Conservation (phyloP, 345 rosid species). For the Aquilaria sinensis region DNA sequence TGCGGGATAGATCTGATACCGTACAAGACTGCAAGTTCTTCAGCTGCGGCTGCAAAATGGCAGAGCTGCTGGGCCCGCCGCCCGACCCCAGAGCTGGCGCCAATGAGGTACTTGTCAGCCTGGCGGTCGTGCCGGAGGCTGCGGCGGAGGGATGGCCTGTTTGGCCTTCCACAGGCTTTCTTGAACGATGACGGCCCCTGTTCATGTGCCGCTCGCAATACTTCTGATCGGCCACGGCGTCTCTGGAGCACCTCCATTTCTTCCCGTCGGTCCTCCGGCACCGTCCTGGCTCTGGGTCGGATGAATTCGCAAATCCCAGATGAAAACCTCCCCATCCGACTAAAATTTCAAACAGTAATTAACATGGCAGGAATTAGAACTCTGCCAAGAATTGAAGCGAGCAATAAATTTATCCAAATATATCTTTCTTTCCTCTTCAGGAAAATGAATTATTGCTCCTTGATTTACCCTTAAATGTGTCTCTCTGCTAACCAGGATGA, state of each 20-base stretch:
- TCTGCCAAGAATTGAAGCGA: no score
- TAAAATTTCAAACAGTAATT: constrained; percentile 3
- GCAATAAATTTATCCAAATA: no score
- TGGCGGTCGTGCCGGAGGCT: constrained; percentile 21
- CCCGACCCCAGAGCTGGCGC: constrained; percentile 27
- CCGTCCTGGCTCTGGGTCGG: constrained; percentile 94
- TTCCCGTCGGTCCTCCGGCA: constrained; percentile 98
- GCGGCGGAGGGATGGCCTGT: constrained; percentile 67
- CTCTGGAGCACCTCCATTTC: constrained; percentile 99
- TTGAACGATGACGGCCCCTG: constrained; percentile 99
- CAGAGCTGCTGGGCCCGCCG: constrained; percentile 31
- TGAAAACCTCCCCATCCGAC: constrained; percentile 83
- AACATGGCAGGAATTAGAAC: no score
- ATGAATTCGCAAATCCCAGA: constrained; percentile 71
- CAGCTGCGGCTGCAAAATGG: constrained; percentile 41
- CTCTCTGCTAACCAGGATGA: no score
- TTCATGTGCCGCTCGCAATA: constrained; percentile 97
- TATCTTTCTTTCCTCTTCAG: no score
- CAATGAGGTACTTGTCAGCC: constrained; percentile 25
- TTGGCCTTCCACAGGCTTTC: constrained; percentile 99
- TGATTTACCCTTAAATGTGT: no score
- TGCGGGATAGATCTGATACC: constrained; percentile 21
- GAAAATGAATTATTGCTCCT: no score
- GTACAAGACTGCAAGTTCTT: constrained; percentile 38
- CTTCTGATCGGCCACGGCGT: constrained; percentile 88